Conservation (phyloP, 1,284 basidiomycete species). For the Ceraceosorus guamensis region DNA sequence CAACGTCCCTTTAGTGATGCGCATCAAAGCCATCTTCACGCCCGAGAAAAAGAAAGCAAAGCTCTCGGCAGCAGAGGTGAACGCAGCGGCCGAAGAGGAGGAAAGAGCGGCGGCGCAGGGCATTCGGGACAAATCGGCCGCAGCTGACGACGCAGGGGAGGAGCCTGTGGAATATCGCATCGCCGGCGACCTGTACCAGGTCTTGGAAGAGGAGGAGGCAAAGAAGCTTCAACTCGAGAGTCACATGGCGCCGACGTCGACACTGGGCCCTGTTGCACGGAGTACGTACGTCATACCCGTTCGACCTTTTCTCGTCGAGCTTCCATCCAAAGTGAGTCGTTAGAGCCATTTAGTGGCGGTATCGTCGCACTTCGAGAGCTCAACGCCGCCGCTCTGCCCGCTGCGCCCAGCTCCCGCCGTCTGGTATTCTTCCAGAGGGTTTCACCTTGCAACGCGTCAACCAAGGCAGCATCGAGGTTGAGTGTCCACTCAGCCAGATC, state of each 20-base stretch:
- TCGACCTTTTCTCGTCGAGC: neutral
- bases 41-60: neutral
- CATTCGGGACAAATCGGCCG: no score
- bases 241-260: neutral
- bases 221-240: neutral
- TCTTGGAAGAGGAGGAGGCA: neutral
- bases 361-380: no score
- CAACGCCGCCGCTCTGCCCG: neutral
- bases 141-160: neutral
- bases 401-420: slow-evolving; percentile 1
- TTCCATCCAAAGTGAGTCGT: neutral
- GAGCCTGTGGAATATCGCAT: neutral
- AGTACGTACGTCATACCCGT: neutral
- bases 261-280: neutral
- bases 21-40: slow-evolving; percentile 9
- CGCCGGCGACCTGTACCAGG: slow-evolving; percentile 5
- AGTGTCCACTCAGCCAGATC: neutral
- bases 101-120: neutral
- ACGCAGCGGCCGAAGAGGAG: neutral
- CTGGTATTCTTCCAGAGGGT: neutral
- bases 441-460: slow-evolving; percentile 5
- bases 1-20: slow-evolving; percentile 1
- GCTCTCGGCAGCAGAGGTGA: neutral
- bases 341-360: no score
- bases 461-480: slow-evolving; percentile 1